These are phyloP conservation scores for Cardiospermum halicacabum DNA, from an alignment of 345 rosid species.

Conservation along the genomic window DNA sequence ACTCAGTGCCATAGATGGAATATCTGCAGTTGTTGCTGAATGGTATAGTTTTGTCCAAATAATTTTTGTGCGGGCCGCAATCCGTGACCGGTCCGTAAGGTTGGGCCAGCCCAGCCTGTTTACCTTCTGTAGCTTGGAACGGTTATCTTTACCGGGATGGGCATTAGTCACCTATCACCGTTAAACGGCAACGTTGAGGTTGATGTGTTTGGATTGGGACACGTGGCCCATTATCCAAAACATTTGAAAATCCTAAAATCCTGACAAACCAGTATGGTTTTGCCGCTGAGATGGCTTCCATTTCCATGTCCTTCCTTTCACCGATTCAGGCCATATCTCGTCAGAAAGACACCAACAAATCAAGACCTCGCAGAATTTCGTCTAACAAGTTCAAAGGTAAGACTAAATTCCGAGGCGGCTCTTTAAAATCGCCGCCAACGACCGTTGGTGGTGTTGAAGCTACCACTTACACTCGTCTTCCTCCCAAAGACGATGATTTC, in stretches of 20 bases:
- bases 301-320: conserved; percentile 36
- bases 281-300: conserved; percentile 33
- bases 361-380: conserved; percentile 23
- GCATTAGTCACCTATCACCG: no score
- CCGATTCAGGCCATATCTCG: conserved; percentile 53
- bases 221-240: conserved; percentile 6
- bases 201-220: no score
- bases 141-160: no score
- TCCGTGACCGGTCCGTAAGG: no score
- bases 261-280: background rate
- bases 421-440: conserved; percentile 30
- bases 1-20: background rate
- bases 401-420: conserved; percentile 31
- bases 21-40: no score
- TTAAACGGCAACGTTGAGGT: conserved; percentile 5
- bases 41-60: no score
- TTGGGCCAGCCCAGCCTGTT: no score
- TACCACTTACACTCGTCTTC: conserved; percentile 80
- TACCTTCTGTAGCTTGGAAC: no score
- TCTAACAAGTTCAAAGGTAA: conserved; percentile 23
- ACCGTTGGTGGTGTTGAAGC: conserved; percentile 55
- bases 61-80: no score
- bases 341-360: conserved; percentile 28
- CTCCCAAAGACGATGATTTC: conserved; percentile 69
- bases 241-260: conserved; percentile 3